Evolutionary conservation across 768 basidiomycete genomes (phyloP).

Genomic region (Saitozyma podzolica): DNA sequence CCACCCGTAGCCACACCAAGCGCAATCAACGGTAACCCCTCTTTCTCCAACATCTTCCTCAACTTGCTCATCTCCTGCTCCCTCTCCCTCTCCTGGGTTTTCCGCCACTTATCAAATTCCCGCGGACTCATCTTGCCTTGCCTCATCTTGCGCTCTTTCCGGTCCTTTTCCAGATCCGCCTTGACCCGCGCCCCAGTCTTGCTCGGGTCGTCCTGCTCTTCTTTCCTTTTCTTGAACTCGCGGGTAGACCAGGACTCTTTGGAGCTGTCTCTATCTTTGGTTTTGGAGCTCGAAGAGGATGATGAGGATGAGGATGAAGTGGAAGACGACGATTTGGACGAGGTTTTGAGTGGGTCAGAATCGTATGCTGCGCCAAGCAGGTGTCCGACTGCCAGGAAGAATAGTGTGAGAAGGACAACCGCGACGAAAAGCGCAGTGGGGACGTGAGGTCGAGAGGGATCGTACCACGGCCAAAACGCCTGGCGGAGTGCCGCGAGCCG

Average conservation of each 20-base stretch:
- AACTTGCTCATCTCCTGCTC: constrained; percentile 16
- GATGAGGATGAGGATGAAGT: constrained; percentile 3
- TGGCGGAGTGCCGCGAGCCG: constrained; percentile 13
- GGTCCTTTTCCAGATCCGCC: constrained; percentile 15
- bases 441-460: constrained; percentile 13
- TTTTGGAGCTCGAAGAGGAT: background rate
- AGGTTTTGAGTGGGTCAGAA: constrained; percentile 10
- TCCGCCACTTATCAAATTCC: constrained; percentile 10
- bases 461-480: constrained; percentile 17
- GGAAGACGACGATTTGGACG: background rate
- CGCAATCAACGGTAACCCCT: constrained; percentile 9
- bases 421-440: constrained; percentile 17
- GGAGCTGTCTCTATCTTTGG: constrained; percentile 2
- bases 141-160: constrained; percentile 12
- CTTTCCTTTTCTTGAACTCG: constrained; percentile 21
- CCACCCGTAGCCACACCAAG: constrained; percentile 5
- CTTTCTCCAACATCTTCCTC: constrained; percentile 8
- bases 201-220: constrained; percentile 11
- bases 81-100: constrained; percentile 12
- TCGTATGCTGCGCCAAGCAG: constrained; percentile 32
- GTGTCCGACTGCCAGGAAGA: constrained; percentile 22
- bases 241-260: constrained; percentile 5
- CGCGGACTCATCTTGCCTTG: constrained; percentile 8
- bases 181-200: constrained; percentile 14
- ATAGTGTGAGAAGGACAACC: constrained; percentile 10